Base-by-base conservation (phyloP, 331 rosid species). In the Arachis monticola region DNA sequence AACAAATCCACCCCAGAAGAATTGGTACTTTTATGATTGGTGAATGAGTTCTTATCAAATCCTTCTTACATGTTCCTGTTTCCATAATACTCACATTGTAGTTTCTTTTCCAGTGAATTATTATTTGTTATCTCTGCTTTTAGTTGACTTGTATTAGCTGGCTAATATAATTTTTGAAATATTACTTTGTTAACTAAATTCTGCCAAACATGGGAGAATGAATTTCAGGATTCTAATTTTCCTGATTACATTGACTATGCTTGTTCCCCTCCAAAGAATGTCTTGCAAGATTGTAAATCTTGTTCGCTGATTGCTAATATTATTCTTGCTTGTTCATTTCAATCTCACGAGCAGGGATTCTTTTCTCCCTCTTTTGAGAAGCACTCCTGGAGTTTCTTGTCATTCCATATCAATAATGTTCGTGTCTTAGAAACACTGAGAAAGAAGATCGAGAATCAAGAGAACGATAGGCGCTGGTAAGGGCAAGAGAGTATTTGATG, bases 401-500 rank as follows among this genome's bases (percentile, higher is more conserved):
- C 60, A 17, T 44, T 55, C 55, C 56, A 38, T 67, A 67, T 72
- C 55, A 77, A 48, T 58, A 77, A 48, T 58, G 72, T 63, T 48
- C 40, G 6, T 41, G 70, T 30, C 70, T 73, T 66, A 13, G 46
- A 30, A 53, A 58, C 10, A 64, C 64, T 65, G 77, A 69, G 30
- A 72, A 41, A 75, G 66, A 14, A 78, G 70, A 55, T 1, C 60
- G 60, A 73, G 12, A 67, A 80, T 63, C 76, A 79, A 64, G 80
- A 77, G 69, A 13, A 77, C 50, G 17, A 71, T 12, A 22, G 80
- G 73, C 8, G n/a, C 7, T 3, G 84, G 82, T 88, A 84, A 62
- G 6, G 92, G 90, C 35, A 81, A 56, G 42, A 73, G 81, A 68
- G 6, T 81, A 77, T 38, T 83, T 1, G 92, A 83, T 35, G 90